Evolutionary conservation across 169 alveolate genomes (phyloP), one percentile per base, ranked within the genome.

Genomic region (Eimeria acervulina): DNA sequence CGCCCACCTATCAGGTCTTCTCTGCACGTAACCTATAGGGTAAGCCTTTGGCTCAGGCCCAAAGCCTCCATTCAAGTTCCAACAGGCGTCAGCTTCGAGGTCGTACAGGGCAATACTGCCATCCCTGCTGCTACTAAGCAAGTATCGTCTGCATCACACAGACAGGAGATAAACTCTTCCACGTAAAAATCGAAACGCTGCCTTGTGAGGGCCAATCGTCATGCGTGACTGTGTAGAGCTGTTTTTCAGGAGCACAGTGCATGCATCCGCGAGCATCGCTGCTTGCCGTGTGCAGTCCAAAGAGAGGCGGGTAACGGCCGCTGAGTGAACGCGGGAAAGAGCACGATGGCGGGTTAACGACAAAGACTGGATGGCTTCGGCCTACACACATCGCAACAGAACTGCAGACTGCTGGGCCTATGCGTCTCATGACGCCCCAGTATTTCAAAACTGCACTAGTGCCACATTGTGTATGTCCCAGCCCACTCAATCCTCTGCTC

Each of bases 101-200:
- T 92, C 96, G 92, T 78, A 92, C 47, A 92, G 85, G 19, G 96
- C 89, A 15, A 92, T 66, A 19, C 85, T 52, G 85, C 96, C 84
- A 78, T 92, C 96, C 85, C 89, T 38, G 85, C 96, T 92, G 92
- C 96, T 83, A 44, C 93, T 80, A 28, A 92, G 96, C 84, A 92
- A 40, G 51, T 76, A 92, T 31, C 96, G 91, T 33, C 96, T 92
- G 96, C 68, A 70, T n/a, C 47, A 23, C 55, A 83, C 51, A 55
- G 17, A 12, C 23, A 23, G 42, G 68, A 28, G 42, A 42, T n/a
- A 2, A 44, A 0, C 40, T 80, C 89, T 42, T 47, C 28, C 68
- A 80, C 89, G 23, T 1, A 52, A 6, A 40, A 10, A n/a, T 78
- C 88, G 0, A 8, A 23, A 12, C 23, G n/a, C 17, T 40, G 63